Percentiles rank a stretch among this genome's conserved stretches.
Conservation (phyloP, 1,139 yeast genomes). For the Eremothecium gossypii region DNA sequence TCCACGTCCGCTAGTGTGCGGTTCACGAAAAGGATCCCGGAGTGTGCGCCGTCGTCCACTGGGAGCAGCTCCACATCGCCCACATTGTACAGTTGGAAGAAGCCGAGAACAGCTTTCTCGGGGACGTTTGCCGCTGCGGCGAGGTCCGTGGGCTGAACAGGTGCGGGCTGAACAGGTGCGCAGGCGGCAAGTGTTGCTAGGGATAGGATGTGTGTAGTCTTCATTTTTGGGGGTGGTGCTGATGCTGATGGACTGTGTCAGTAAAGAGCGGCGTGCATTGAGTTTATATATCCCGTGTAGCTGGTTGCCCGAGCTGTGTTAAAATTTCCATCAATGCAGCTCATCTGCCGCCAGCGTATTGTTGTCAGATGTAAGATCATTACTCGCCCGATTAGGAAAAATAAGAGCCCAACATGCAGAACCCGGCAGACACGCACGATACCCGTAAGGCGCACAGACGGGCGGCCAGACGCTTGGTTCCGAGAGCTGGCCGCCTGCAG, state of each 20-base stretch:
- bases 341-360: too few species aligned
- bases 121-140: background rate
- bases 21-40: background rate
- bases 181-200: background rate
- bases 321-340: background rate
- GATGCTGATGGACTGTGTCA: too few species aligned
- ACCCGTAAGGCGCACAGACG: too few species aligned
- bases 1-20: background rate
- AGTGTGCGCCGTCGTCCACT: background rate
- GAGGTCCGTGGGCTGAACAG: background rate
- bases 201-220: too few species aligned
- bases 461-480: too few species aligned
- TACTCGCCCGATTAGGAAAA: conserved; percentile 3
- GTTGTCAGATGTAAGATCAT: background rate
- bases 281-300: too few species aligned
- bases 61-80: background rate
- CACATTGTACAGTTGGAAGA: background rate
- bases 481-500: too few species aligned
- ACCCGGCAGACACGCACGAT: too few species aligned
- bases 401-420: background rate
- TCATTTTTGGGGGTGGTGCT: too few species aligned
- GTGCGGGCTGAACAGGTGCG: background rate
- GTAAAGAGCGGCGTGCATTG: too few species aligned
- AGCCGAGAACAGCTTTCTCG: background rate
- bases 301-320: background rate